A percentile compares a stretch with the other conserved stretches of the same genome.
Conservation (phyloP, 2,329 filamentous ascomycete genomes). For the Samsoniella hepiali region DNA sequence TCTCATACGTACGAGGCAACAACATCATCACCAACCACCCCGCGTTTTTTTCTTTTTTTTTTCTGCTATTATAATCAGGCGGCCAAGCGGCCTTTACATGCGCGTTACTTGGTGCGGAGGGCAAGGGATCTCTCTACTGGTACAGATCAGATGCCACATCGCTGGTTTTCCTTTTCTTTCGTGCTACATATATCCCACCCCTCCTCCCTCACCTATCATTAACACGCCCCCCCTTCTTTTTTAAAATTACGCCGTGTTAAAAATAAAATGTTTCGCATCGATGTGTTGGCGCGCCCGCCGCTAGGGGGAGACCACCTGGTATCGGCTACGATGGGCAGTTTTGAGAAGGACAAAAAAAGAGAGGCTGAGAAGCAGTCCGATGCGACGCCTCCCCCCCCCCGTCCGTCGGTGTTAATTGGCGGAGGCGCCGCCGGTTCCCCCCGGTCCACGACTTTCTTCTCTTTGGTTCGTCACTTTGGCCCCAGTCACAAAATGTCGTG, state of each 20-base stretch:
- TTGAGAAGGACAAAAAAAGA: neutral
- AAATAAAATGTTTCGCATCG: neutral
- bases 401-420: neutral
- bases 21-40: too few species aligned
- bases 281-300: neutral
- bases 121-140: slow-evolving; percentile 7
- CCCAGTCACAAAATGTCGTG: too few species aligned
- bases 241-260: neutral
- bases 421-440: neutral
- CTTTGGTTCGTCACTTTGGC: neutral
- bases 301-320: neutral
- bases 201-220: neutral
- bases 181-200: neutral
- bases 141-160: slow-evolving; percentile 13
- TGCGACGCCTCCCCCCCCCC: neutral
- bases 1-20: too few species aligned
- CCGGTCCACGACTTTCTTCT: too few species aligned
- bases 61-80: too few species aligned
- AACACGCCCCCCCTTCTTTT: neutral
- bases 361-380: neutral
- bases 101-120: too few species aligned
- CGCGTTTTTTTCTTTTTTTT: too few species aligned
- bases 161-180: slow-evolving; percentile 3
- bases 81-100: too few species aligned
- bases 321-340: neutral